phyloP scores from a whole-genome alignment of 2,329 filamentous ascomycete species.

The Fusarium mundagurra region DNA sequence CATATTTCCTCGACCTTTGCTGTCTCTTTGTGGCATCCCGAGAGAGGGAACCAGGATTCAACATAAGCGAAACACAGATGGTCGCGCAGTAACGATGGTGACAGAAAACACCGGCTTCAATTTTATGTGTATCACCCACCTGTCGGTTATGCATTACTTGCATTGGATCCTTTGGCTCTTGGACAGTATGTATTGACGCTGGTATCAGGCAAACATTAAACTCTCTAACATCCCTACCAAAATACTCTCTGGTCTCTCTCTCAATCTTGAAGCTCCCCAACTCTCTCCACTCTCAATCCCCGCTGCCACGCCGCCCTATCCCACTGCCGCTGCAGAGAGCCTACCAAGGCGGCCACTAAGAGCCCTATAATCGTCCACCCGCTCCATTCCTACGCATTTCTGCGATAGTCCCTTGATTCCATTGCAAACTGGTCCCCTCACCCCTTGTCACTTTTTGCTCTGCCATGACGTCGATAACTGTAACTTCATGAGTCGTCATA shows the following conservation, averaged over 20 bases:
- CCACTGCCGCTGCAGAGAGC: conserved; percentile 14
- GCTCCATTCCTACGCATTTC: conserved; percentile 33
- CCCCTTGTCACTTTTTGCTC: conserved; percentile 5
- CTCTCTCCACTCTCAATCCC: conserved; percentile 18
- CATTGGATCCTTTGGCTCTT: not conserved
- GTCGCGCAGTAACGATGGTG: conserved; percentile 7
- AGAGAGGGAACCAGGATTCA: conserved; percentile 21
- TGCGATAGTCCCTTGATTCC: conserved; percentile 30
- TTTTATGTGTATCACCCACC: not conserved
- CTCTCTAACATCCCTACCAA: not conserved
- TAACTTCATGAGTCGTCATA: conserved; percentile 4
- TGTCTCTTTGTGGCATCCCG: conserved; percentile 34
- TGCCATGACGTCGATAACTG: conserved; percentile 25
- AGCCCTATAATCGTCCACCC: conserved; percentile 37
- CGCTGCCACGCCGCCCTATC: conserved; percentile 20
- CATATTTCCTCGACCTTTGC: conserved; percentile 13
- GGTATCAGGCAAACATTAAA: not conserved
- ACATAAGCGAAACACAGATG: conserved; percentile 17
- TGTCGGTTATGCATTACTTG: not conserved
- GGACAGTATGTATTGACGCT: no score
- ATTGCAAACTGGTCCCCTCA: conserved; percentile 5
- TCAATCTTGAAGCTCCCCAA: not conserved
- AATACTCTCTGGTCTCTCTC: not conserved
- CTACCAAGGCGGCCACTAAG: conserved; percentile 36
- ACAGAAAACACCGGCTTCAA: conserved; percentile 5